Percentiles rank a stretch among this genome's conserved stretches.
Conservation (phyloP, 805 yeast species). For the Myxozyma geophila region DNA sequence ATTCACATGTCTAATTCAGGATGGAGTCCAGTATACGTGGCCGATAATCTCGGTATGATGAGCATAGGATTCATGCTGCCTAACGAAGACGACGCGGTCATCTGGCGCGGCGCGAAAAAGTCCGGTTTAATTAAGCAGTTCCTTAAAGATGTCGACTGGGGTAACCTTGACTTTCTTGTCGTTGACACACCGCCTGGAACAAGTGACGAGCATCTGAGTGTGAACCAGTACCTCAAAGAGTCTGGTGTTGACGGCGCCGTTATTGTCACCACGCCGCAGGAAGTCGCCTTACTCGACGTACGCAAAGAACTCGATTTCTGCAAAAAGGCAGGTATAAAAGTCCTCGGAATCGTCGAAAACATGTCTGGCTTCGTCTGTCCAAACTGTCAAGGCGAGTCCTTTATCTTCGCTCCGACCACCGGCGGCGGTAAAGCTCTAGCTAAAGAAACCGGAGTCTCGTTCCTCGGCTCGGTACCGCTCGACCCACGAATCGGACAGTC, state of each 20-base stretch:
- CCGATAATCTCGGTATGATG: conserved; percentile 94
- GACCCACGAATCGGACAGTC: conserved; percentile 92
- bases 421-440: conserved; percentile 93
- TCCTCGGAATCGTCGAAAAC: conserved; percentile 91
- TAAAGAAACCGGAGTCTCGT: conserved; percentile 74
- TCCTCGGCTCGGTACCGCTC: conserved; percentile 89
- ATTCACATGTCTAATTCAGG: conserved; percentile 90
- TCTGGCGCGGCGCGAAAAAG: conserved; percentile 98
- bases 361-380: conserved; percentile 99
- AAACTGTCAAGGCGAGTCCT: conserved; percentile 83
- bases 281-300: conserved; percentile 92
- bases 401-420: conserved; percentile 91
- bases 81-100: conserved; percentile 48
- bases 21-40: conserved; percentile 95
- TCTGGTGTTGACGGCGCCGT: conserved; percentile 95
- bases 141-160: conserved; percentile 95
- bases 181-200: conserved; percentile 99
- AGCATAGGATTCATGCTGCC: conserved; percentile 73
- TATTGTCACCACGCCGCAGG: conserved; percentile 96
- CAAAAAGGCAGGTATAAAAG: conserved; percentile 81
- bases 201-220: conserved; percentile 92
- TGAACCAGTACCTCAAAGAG: conserved; percentile 83
- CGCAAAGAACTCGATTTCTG: conserved; percentile 96
- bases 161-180: conserved; percentile 73
- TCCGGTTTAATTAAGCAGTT: conserved; percentile 92